A percentile compares a stretch with the other conserved stretches of the same genome.
phyloP scores from a whole-genome alignment of 2,329 filamentous ascomycete species.

The Emergomyces africanus region DNA sequence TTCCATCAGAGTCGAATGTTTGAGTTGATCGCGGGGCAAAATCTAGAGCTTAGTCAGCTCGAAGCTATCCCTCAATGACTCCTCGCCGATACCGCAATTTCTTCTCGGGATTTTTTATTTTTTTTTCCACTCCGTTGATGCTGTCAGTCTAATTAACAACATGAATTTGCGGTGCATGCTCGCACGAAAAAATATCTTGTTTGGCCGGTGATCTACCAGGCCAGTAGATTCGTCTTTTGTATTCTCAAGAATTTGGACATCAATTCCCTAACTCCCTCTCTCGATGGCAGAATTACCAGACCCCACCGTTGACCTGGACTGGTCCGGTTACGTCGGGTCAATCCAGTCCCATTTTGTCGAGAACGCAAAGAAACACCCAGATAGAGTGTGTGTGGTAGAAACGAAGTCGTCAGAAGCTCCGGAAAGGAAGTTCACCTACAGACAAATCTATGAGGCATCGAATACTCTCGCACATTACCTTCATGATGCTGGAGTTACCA shows the following conservation, averaged over 20 bases:
- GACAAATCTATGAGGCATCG: slow-evolving; percentile 72
- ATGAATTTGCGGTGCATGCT: neutral
- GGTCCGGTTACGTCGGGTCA: slow-evolving; percentile 32
- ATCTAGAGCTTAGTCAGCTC: neutral
- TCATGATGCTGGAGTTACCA: slow-evolving; percentile 55
- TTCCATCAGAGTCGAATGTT: neutral
- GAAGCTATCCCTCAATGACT: neutral
- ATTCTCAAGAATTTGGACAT: neutral
- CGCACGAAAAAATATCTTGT: neutral
- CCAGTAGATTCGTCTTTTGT: neutral
- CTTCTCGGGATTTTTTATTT: neutral
- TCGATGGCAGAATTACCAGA: slow-evolving; percentile 22
- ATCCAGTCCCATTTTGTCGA: slow-evolving; percentile 13
- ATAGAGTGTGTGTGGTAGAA: slow-evolving; percentile 55
- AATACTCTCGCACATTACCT: slow-evolving; percentile 73
- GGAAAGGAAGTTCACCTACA: slow-evolving; percentile 63
- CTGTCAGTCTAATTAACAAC: neutral
- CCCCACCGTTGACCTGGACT: slow-evolving; percentile 32
- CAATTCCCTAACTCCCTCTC: neutral
- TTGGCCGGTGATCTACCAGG: neutral
- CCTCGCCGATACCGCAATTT: neutral
- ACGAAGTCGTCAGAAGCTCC: slow-evolving; percentile 41
- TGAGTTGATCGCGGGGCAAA: neutral
- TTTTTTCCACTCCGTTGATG: neutral
- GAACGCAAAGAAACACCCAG: slow-evolving; percentile 51